These are phyloP conservation scores for Lactarius indigo DNA, from an alignment of 768 basidiomycete species.

Conservation along the genomic window DNA sequence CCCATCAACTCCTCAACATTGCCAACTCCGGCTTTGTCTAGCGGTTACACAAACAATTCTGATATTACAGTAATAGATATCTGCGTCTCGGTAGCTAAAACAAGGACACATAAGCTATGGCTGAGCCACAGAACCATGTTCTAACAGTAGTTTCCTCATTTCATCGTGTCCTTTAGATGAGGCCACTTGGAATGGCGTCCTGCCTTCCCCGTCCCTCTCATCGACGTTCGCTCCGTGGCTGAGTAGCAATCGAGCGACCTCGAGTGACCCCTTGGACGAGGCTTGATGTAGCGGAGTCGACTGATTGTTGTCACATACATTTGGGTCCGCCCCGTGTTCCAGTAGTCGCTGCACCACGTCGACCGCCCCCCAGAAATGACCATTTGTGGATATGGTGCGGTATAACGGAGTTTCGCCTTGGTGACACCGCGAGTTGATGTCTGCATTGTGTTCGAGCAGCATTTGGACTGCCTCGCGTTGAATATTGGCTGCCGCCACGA, in stretches of 20 bases:
- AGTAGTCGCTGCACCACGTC: background rate
- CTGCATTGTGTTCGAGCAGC: too few species aligned
- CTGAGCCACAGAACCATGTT: background rate
- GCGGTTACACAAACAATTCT: background rate
- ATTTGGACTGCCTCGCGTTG: too few species aligned
- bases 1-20: too few species aligned
- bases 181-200: background rate
- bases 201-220: background rate
- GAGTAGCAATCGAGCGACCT: background rate
- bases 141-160: background rate
- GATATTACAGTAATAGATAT: background rate
- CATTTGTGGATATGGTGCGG: too few species aligned
- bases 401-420: too few species aligned
- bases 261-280: background rate
- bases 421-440: too few species aligned
- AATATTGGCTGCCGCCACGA: too few species aligned
- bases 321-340: background rate
- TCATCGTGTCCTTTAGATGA: background rate
- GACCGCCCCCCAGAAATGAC: background rate
- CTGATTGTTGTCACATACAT: background rate
- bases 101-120: background rate
- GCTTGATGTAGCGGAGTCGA: background rate
- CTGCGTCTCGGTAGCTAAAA: too few species aligned
- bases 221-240: background rate
- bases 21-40: too few species aligned